These are phyloP conservation scores for Immersiporthe knoxdaviesiana DNA, from an alignment of 2,329 filamentous ascomycete genomes.

Conservation along the genomic window DNA sequence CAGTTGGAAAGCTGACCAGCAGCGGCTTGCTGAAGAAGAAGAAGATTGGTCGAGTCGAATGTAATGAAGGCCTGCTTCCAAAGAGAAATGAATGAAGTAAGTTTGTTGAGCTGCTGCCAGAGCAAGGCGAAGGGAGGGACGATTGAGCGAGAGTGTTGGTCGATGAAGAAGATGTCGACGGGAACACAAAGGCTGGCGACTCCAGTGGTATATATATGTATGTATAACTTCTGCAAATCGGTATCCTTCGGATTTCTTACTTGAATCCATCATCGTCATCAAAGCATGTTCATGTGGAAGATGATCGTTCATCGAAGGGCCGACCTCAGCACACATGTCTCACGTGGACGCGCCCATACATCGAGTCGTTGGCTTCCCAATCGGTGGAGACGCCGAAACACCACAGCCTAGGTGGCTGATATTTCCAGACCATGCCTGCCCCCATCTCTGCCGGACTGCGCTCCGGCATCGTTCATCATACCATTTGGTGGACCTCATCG, in stretches of 20 bases:
- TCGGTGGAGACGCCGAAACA: neutral
- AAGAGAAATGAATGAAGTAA: neutral
- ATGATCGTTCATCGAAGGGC: neutral
- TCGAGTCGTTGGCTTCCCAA: neutral
- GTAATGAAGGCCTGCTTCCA: neutral
- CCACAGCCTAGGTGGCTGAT: neutral
- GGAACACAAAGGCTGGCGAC: neutral
- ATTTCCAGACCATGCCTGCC: neutral
- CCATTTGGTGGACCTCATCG: neutral
- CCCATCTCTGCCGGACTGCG: neutral
- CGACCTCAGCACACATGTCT: neutral
- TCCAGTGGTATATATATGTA: neutral
- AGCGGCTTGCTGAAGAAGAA: neutral
- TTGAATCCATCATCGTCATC: neutral
- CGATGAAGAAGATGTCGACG: neutral
- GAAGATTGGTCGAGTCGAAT: neutral
- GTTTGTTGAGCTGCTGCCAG: neutral
- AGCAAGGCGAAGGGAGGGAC: neutral
- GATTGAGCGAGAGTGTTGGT: neutral
- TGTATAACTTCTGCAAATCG: neutral
- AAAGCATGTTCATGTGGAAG: neutral
- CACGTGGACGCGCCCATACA: neutral
- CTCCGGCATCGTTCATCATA: neutral
- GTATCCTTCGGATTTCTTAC: neutral
- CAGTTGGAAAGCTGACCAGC: neutral